Conservation (phyloP, 78 protist genomes). For the slime mould (Dictyostelium discoideum) region DNA sequence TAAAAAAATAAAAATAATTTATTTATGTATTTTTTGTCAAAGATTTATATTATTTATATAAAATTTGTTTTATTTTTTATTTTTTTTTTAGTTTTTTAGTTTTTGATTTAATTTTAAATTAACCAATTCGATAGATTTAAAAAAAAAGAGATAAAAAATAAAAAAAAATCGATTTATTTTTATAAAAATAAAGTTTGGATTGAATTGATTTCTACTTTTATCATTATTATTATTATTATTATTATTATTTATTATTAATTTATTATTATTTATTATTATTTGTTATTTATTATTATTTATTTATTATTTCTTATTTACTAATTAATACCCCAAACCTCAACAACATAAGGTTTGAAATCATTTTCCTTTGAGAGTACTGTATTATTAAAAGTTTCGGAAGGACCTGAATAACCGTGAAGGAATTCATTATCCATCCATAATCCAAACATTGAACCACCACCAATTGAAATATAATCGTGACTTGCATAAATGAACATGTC, state of each 20-base stretch:
- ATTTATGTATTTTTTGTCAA: background rate
- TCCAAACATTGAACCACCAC: slow-evolving; percentile 68
- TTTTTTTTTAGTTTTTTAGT: background rate
- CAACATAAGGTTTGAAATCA: slow-evolving; percentile 54
- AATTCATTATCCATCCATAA: slow-evolving; percentile 65
- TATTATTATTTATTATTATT: no score
- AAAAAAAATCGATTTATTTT: background rate
- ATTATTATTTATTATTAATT: no score
- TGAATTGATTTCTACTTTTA: no score
- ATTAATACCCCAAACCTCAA: slow-evolving; percentile 51
- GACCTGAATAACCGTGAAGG: slow-evolving; percentile 40
- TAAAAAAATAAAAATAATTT: no score
- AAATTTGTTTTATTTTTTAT: no score
- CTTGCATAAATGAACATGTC: slow-evolving; percentile 29
- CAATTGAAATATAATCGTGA: slow-evolving; percentile 29
- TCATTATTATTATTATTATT: no score
- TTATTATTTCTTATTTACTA: background rate
- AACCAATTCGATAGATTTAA: background rate
- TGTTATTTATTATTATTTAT: no score
- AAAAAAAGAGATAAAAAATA: background rate
- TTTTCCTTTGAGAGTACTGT: background rate
- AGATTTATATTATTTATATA: background rate
- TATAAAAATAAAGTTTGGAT: background rate
- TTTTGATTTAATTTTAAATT: background rate
- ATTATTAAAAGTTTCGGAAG: slow-evolving; percentile 65